Evolutionary conservation across 352 stramenopile genomes (phyloP).

Genomic region (Globisporangium yorkense): DNA sequence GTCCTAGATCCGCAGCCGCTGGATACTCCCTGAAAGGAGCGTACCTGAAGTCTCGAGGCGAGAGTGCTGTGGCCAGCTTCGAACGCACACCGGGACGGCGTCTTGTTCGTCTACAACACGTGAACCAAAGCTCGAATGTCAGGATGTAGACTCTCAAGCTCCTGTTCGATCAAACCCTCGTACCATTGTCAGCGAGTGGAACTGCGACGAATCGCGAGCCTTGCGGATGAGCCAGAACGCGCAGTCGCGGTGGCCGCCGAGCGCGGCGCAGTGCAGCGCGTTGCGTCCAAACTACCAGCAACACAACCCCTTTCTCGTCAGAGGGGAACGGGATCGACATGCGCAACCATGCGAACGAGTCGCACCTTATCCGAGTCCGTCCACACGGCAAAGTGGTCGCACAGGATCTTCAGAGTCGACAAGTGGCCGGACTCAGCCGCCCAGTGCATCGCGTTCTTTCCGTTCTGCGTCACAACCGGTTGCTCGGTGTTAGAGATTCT

Average conservation of each 20-base stretch:
- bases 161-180: not conserved
- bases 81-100: constrained; percentile 81
- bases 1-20: not conserved
- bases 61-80: constrained; percentile 78
- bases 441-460: constrained; percentile 87
- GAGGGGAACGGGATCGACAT: not conserved
- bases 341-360: not conserved
- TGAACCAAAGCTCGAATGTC: not conserved
- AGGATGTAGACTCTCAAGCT: not conserved
- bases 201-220: constrained; percentile 49
- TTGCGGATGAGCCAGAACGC: constrained; percentile 81
- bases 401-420: constrained; percentile 71
- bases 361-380: constrained; percentile 74
- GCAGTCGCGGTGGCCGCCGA: constrained; percentile 80
- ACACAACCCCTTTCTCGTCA: not conserved
- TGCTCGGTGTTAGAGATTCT: not conserved
- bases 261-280: constrained; percentile 69
- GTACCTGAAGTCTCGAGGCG: constrained; percentile 60
- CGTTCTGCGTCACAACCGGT: constrained; percentile 38
- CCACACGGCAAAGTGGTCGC: constrained; percentile 72
- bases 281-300: constrained; percentile 72
- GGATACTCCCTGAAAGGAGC: not conserved
- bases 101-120: constrained; percentile 70
- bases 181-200: constrained; percentile 71
- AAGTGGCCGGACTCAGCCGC: constrained; percentile 73